Percentiles rank a stretch among this genome's conserved stretches.
These are phyloP conservation scores for Penicillium lagena DNA, from an alignment of 495 filamentous ascomycete genomes.

Conservation along the genomic window DNA sequence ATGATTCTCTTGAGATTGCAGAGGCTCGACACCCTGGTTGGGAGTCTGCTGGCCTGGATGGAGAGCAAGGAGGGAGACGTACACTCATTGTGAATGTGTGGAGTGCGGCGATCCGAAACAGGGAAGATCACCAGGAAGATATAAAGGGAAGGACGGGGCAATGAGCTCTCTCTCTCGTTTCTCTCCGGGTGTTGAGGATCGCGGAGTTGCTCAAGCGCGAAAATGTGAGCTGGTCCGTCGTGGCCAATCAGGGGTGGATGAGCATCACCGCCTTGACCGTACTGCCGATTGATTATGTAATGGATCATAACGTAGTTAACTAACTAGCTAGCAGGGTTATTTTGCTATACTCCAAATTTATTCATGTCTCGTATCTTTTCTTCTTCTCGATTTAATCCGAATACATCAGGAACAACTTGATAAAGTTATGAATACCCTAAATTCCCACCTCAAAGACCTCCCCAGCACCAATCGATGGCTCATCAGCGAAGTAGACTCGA, in stretches of 20 bases:
- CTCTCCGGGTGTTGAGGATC: neutral
- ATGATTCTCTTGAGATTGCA: neutral
- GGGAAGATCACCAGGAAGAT: neutral
- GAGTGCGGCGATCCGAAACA: neutral
- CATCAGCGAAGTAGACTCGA: too few relatives aligned
- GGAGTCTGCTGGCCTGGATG: too few relatives aligned
- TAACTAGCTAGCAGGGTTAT: too few relatives aligned
- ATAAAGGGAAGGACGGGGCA: conserved; percentile 3
- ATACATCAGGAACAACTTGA: too few relatives aligned
- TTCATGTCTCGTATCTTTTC: too few relatives aligned
- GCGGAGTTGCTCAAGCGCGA: conserved; percentile 18
- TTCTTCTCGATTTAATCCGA: too few relatives aligned
- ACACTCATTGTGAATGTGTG: conserved; percentile 32
- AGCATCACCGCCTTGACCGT: conserved; percentile 19
- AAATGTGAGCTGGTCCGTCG: conserved; percentile 31
- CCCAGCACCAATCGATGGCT: too few relatives aligned
- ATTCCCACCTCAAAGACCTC: too few relatives aligned
- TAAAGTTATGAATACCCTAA: too few relatives aligned
- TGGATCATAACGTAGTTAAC: too few relatives aligned
- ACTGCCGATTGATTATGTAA: neutral
- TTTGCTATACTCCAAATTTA: too few relatives aligned
- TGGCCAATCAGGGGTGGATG: conserved; percentile 18
- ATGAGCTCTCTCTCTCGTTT: conserved; percentile 4
- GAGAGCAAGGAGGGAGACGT: conserved; percentile 11
- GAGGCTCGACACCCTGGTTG: neutral